Base-by-base conservation (phyloP, 2,329 filamentous ascomycete genomes). In the Sporothrix euskadiensis region DNA sequence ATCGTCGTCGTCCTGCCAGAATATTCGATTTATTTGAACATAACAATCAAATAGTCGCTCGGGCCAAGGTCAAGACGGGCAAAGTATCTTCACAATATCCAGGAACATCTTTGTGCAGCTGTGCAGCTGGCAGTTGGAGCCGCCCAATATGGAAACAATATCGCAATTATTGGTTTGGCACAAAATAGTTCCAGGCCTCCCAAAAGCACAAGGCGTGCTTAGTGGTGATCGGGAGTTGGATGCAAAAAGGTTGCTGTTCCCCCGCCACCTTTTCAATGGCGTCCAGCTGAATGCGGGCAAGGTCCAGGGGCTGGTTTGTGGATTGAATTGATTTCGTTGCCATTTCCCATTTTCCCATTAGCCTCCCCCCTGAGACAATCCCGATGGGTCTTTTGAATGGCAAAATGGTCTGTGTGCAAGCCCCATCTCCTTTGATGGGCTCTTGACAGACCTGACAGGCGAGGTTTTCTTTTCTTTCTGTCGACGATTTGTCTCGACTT, bases 311-410 rank as follows among this genome's bases (percentile, higher is more conserved):
- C 57, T 41, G 9, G 70, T 54, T 54, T 19, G 41, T 22, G 63
- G 65, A 39, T 69, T 73, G 66, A 65, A 39, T 69, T 73, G 66
- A 65, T 56, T 73, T 73, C 71, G 49, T 35, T 44, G 44, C 63
- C 10, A 12, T 63, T 68, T 44, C 41, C 9, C 44, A 49, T 49
- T 57, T 41, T 32, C 57, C 66, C 9, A n/a, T 68, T 69, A 41
- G 39, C 52, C n/a, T 61, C 14, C n/a, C 54, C 54, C 44, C 52
- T 71, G 54, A n/a, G 30, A 54, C 69, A 71, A 71, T 59, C 54
- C 52, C 39, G 39, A 47, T 47, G 22, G n/a, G n/a, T 14, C 14
- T 35, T 35, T 26, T 35, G 35, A 35, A 35, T 5, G 35, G 35
- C n/a, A 56, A 26, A 52, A 16, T 7, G 52, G 65, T 57, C 35